Evolutionary conservation across 1,284 basidiomycete species (phyloP), one percentile per base, ranked within the genome.

Genomic region (Ganoderma sinense): DNA sequence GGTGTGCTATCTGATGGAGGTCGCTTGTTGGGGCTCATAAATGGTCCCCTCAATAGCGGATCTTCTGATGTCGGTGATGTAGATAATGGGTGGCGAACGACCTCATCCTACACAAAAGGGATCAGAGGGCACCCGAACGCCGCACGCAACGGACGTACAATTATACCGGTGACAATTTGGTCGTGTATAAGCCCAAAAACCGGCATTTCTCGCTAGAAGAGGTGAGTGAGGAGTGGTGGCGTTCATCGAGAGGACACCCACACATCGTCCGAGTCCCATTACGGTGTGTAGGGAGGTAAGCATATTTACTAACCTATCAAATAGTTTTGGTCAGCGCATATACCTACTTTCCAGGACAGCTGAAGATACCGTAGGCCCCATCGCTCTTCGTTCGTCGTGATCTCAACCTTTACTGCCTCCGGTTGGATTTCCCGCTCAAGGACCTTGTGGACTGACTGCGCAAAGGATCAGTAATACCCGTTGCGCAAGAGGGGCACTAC

Each of bases 341-440:
- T 10, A 51, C 6, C 33, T 2, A 36, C 29, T 7, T 11, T 63
- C 20, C 59, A 13, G 66, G 45, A 14, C 2, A 8, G 7, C 39
- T 18, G 8, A 40, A 80, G 84, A 66, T 78, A 89, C 90, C 89
- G 84, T 65, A 94, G 77, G 8, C 86, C 94, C 90, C 93, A 95
- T 16, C 85, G 83, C 74, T 96, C 94, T 77, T 94, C 93, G 0
- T 81, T 72, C 0, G 86, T 88, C 0, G 75, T 79, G 0, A 87
- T 78, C 1, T 81, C 78, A 1, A 95, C 85, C 14, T 80, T 51
- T 11, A 93, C 76, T 69, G 88, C 86, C 39, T 89, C 87, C 0
- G 91, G 87, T 48, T 87, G 87, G 13, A 97, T 83, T 77, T 96
- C 92, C 26, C 85, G 84, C 78, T 98, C 95, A 20, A 98, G 84